phyloP scores from a whole-genome alignment of 305 asterid species.

The Solanum hybrid region DNA sequence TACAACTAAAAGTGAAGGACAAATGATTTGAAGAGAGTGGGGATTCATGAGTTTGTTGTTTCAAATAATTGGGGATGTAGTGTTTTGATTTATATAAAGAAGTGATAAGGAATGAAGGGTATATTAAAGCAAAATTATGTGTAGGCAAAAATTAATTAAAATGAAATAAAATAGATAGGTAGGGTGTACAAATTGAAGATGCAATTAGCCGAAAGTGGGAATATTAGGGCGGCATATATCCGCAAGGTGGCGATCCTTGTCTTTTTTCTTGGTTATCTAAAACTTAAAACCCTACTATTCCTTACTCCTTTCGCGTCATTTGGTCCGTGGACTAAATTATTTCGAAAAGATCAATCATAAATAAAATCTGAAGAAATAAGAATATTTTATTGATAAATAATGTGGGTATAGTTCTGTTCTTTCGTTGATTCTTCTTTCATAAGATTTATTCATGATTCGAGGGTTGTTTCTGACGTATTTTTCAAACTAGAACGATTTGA shows the following conservation, averaged over 20 bases:
- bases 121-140: constrained; percentile 19
- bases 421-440: neutral
- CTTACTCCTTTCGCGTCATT: neutral
- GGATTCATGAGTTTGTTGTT: neutral
- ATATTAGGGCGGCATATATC: neutral
- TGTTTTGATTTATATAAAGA: neutral
- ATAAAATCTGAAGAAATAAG: too few species aligned
- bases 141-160: constrained; percentile 16
- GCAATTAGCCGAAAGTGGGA: neutral
- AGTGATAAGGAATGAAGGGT: neutral
- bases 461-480: too few species aligned
- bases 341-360: too few species aligned
- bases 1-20: neutral
- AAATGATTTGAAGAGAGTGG: neutral
- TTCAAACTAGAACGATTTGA: neutral
- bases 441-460: too few species aligned
- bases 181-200: neutral
- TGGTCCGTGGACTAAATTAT: neutral
- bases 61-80: neutral
- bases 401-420: too few species aligned
- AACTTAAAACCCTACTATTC: neutral
- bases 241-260: neutral
- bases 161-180: neutral
- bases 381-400: too few species aligned
- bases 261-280: neutral